Percentiles rank a stretch among this genome's conserved stretches.
phyloP scores from a whole-genome alignment of 345 rosid genomes.

The Heritiera fomes region DNA sequence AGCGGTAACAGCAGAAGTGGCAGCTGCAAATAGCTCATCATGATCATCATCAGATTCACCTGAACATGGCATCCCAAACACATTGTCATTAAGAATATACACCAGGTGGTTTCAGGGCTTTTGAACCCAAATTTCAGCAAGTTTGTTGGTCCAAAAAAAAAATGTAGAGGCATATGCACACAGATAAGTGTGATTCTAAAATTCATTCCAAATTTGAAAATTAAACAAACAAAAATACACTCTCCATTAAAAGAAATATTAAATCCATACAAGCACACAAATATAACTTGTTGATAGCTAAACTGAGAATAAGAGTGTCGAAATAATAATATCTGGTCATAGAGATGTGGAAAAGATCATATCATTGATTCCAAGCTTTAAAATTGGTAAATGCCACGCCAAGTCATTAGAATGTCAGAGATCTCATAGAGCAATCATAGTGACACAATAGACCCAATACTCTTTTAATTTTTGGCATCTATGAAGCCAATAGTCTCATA shows the following conservation, averaged over 20 bases:
- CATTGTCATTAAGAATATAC: constrained; percentile 1
- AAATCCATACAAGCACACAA: not conserved
- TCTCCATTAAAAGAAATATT: not conserved
- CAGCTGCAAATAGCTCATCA: constrained; percentile 84
- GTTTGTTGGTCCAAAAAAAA: not conserved
- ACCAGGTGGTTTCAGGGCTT: not conserved
- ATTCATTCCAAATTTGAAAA: not conserved
- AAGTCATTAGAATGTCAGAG: not conserved
- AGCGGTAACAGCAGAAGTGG: constrained; percentile 71
- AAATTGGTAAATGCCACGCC: not conserved
- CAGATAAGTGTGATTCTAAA: not conserved
- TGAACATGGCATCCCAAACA: constrained; percentile 35
- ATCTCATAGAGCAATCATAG: constrained; percentile 1
- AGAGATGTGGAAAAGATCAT: not conserved
- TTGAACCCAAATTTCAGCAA: not conserved
- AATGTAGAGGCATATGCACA: not conserved
- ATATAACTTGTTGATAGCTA: constrained; percentile 6
- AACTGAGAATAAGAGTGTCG: not conserved
- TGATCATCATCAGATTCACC: constrained; percentile 88
- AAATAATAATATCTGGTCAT: not conserved
- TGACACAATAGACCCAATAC: not conserved
- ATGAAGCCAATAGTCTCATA: not conserved
- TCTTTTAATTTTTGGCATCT: not conserved
- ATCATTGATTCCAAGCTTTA: not conserved
- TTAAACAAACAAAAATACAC: constrained; percentile 1